Evolutionary conservation across 2,329 filamentous ascomycete species (phyloP), one percentile per base, ranked within the genome.

Genomic region (Dendrostoma leiphaemia): DNA sequence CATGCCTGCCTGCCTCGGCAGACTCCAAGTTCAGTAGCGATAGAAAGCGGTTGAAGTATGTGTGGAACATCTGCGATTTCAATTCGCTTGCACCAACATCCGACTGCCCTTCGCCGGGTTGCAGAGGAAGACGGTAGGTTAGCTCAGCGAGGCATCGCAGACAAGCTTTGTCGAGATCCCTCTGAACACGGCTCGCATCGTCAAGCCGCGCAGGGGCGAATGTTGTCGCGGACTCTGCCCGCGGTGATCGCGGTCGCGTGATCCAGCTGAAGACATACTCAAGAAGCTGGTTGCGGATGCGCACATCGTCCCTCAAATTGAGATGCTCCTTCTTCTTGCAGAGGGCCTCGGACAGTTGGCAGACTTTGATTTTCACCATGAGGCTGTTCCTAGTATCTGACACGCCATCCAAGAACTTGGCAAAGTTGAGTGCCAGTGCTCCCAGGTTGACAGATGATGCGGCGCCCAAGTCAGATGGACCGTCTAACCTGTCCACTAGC

Each of bases 231-330:
- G 55, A 58, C 35, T 81, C 80, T 3, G 68, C 62, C 6, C 70
- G 71, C 0, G 80, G 76, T 17, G 81, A 80, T 13, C 78, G 77
- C 17, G 83, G 82, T 10, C 84, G 76, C 24, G 83, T 79, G 61
- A 88, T 86, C 85, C 85, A 89, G 56, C 82, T 78, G 58, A 86
- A 86, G 32, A 88, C 82, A 54, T 84, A 83, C 64, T 88, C 85
- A 10, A 89, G 72, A 13, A 89, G 71, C 62, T 88, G 84, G 59
- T 89, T 89, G 50, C 85, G 74, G 61, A 87, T 85, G 26, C 84
- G 80, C 35, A 88, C 82, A 64, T 89, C 85, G 61, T 89, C 84
- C 48, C 85, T 78, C 10, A 89, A 71, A 60, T 87, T 88, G 38
- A 89, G 70, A 48, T 88, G 80, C 62, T 89, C 85, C 62, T 87